Evolutionary conservation across 169 alveolate species (phyloP).

Genomic region (Plasmodium fragile): DNA sequence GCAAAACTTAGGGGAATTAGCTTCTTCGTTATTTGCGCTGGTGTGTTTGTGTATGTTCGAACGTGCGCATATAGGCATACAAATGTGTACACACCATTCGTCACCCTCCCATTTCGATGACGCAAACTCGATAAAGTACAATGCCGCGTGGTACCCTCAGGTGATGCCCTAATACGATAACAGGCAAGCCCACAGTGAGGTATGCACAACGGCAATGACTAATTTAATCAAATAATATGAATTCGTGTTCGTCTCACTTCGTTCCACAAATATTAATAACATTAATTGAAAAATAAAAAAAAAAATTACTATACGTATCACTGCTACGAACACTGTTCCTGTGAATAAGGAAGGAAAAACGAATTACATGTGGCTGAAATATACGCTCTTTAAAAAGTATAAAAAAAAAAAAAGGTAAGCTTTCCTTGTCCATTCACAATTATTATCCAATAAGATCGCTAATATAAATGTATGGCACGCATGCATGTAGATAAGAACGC

Average conservation of each 20-base stretch:
- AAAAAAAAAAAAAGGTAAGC: slow-evolving; percentile 19
- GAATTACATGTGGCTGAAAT: not conserved
- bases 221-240: not conserved
- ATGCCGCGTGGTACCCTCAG: not conserved
- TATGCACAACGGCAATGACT: not conserved
- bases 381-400: not conserved
- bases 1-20: not conserved
- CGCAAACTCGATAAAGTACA: not conserved
- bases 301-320: slow-evolving; percentile 8
- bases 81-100: not conserved
- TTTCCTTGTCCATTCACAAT: slow-evolving; percentile 45
- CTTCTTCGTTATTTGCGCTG: not conserved
- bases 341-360: slow-evolving; percentile 7
- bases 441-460: not conserved
- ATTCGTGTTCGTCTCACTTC: slow-evolving; percentile 20
- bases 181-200: not conserved
- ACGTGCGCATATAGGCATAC: not conserved
- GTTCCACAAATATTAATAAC: slow-evolving; percentile 38
- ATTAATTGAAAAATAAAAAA: slow-evolving; percentile 16
- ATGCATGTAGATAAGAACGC: not conserved
- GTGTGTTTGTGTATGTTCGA: not conserved
- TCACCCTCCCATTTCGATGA: not conserved
- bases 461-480: not conserved
- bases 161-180: not conserved
- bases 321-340: not conserved